Percentiles rank a stretch among this genome's conserved stretches.
Conservation (phyloP, 2,329 filamentous ascomycete genomes). For the Fusarium sp. region DNA sequence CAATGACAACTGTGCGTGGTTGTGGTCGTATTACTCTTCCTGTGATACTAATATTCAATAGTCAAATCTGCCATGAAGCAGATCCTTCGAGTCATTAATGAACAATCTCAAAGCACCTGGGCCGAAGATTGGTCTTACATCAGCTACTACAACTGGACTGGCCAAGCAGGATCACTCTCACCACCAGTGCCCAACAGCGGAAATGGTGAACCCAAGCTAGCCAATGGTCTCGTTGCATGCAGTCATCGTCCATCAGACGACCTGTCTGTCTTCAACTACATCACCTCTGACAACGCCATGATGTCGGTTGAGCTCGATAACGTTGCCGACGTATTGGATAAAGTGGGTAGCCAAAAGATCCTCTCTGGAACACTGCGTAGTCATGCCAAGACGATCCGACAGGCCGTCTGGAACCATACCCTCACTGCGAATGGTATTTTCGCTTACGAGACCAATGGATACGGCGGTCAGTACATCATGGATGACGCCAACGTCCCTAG, state of each 20-base stretch:
- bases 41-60: no score
- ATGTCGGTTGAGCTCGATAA: slow-evolving; percentile 20
- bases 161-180: slow-evolving; percentile 5
- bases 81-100: slow-evolving; percentile 2
- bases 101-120: slow-evolving; percentile 23
- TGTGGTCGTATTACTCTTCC: no score
- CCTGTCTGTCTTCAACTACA: slow-evolving; percentile 9
- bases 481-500: slow-evolving; percentile 25
- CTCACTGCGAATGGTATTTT: slow-evolving; percentile 5
- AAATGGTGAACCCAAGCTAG: slow-evolving; percentile 13
- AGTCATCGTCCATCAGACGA: slow-evolving; percentile 25
- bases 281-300: slow-evolving; percentile 27
- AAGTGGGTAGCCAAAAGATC: not conserved
- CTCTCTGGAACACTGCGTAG: not conserved
- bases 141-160: slow-evolving; percentile 30
- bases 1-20: slow-evolving; percentile 18
- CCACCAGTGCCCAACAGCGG: slow-evolving; percentile 18
- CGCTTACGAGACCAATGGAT: slow-evolving; percentile 21
- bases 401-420: slow-evolving; percentile 15
- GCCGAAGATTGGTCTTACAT: slow-evolving; percentile 16
- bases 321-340: slow-evolving; percentile 4
- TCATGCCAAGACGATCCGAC: slow-evolving; percentile 1
- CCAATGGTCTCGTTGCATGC: slow-evolving; percentile 8
- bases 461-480: slow-evolving; percentile 28
- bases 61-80: slow-evolving; percentile 10